Evolutionary conservation across 805 yeast species (phyloP).

Genomic region (Hanseniaspora occidentalis): DNA sequence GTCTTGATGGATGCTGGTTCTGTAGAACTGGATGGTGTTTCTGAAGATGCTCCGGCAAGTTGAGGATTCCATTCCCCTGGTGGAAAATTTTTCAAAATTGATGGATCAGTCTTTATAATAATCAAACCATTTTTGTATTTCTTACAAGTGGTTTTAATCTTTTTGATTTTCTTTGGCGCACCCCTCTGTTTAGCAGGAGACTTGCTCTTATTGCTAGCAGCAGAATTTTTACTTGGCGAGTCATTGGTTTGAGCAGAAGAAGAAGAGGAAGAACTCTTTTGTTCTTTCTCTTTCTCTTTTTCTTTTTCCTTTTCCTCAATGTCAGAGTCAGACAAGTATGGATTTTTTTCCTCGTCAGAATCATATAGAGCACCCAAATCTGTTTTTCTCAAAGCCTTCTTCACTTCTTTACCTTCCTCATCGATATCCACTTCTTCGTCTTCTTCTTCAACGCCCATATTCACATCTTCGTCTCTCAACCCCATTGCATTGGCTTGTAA

Average conservation of each 20-base stretch:
- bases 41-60: constrained; percentile 13
- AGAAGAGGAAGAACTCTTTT: too few relatives aligned
- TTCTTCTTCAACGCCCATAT: constrained; percentile 47
- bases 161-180: constrained; percentile 12
- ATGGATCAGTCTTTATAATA: constrained; percentile 50
- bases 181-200: constrained; percentile 17
- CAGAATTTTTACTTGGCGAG: constrained; percentile 11
- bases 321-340: constrained; percentile 65
- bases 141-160: constrained; percentile 30
- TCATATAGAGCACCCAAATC: constrained; percentile 68
- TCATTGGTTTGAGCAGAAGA: constrained; percentile 7
- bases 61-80: constrained; percentile 77
- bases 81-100: constrained; percentile 54
- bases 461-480: constrained; percentile 44
- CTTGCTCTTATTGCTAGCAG: constrained; percentile 6
- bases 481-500: constrained; percentile 64
- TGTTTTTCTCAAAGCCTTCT: constrained; percentile 70
- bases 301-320: constrained; percentile 40
- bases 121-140: constrained; percentile 42
- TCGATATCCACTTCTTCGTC: constrained; percentile 70
- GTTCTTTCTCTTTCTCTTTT: constrained; percentile 30
- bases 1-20: not conserved
- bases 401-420: constrained; percentile 78
- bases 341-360: constrained; percentile 77
- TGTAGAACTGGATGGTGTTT: not conserved